Base-by-base conservation (phyloP, 2,329 filamentous ascomycete species). In the Cytospora leucostoma region DNA sequence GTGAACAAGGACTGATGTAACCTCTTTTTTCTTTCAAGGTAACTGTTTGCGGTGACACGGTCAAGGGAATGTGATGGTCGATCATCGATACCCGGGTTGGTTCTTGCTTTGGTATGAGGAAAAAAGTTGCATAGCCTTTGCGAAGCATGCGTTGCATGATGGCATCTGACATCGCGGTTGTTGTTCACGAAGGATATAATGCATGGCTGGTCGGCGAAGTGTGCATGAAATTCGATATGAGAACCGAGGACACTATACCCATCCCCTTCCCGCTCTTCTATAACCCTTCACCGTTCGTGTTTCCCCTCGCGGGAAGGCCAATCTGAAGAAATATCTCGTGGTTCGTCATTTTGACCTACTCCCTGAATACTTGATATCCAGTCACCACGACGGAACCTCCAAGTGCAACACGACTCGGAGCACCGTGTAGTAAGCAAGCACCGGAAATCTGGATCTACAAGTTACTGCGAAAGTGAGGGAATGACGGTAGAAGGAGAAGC, bases 61-160 rank as follows among this genome's bases (percentile, higher is more conserved):
- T 47, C n/a, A 47, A 47, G 44, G 44, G 44, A 32, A 38, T 8
- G 56, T 51, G 49, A 32, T 34, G 34, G 8, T 44, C n/a, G 44
- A 19, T 21, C n/a, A 21, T 58, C 56, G 37, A 32, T 37, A 51
- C 44, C 38, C 33, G 11, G 27, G 44, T 35, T 34, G 56, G 15
- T 12, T 50, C 37, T 19, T 37, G 44, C 12, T 15, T 51, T 34
- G 27, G 44, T 51, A 56, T 15, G 19, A 13, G 19, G 15, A 21
- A 7, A 32, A 32, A 47, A 21, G 13, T n/a, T 37, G 44, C 56
- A 51, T 50, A 50, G 56, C 56, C 32, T 34, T 34, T 55, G 56
- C 56, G n/a, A 51, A 37, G 56, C 40, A 50, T 58, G 37, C 3
- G 34, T 37, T 27, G 21, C 52, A 55, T 51, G 33, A 19, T 34